Percentiles rank a stretch among this genome's conserved stretches.
Evolutionary conservation across 305 asterid genomes (phyloP).

Genomic region (Petunia hybrid): DNA sequence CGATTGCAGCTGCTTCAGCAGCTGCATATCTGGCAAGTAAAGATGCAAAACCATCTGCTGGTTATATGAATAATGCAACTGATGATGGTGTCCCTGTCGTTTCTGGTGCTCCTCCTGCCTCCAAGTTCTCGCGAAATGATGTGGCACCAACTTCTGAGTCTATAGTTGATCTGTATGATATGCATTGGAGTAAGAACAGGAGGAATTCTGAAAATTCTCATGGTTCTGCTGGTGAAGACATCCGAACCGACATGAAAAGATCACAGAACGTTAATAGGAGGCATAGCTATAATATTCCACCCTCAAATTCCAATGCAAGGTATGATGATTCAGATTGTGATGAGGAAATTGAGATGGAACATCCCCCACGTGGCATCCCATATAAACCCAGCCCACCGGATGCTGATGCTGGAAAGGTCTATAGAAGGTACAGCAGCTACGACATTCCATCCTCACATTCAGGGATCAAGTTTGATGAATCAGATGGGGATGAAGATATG

Average conservation of each 20-base stretch:
- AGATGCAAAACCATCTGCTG: slow-evolving; percentile 49
- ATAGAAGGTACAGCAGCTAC: slow-evolving; percentile 69
- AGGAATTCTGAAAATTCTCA: slow-evolving; percentile 40
- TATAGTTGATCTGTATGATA: slow-evolving; percentile 39
- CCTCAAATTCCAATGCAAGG: slow-evolving; percentile 47
- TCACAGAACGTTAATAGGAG: slow-evolving; percentile 38
- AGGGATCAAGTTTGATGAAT: slow-evolving; percentile 60
- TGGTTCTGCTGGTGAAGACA: slow-evolving; percentile 30
- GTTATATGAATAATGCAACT: slow-evolving; percentile 31
- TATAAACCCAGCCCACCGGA: slow-evolving; percentile 29
- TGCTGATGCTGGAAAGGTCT: slow-evolving; percentile 39
- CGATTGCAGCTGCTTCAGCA: slow-evolving; percentile 91
- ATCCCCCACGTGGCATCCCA: slow-evolving; percentile 32
- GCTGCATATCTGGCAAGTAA: slow-evolving; percentile 67
- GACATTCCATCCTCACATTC: slow-evolving; percentile 51
- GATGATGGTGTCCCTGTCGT: slow-evolving; percentile 5
- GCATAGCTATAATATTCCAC: slow-evolving; percentile 41
- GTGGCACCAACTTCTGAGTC: slow-evolving; percentile 36
- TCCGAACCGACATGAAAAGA: slow-evolving; percentile 37
- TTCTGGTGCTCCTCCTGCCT: slow-evolving; percentile 27
- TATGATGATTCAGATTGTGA: slow-evolving; percentile 74
- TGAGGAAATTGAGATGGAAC: slow-evolving; percentile 77
- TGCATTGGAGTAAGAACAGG: slow-evolving; percentile 40
- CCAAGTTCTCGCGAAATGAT: slow-evolving; percentile 32
- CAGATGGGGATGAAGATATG: slow-evolving; percentile 73